Evolutionary conservation across 2,329 filamentous ascomycete genomes (phyloP).

Genomic region (Cladosporium sp.): DNA sequence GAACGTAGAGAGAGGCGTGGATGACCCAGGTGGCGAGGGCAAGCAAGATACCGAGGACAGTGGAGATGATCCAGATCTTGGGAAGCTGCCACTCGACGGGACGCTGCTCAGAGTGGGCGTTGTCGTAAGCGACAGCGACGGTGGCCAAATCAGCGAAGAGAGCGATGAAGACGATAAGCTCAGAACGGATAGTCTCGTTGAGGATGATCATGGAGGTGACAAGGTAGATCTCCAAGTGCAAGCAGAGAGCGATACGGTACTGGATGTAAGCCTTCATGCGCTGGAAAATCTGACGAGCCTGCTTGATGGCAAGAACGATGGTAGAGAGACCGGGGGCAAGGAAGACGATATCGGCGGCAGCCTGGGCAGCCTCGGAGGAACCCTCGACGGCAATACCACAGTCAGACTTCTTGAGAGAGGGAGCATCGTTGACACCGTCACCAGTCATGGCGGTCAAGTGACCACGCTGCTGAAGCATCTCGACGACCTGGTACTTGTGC

Average conservation of each 20-base stretch:
- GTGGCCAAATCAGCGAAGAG: constrained; percentile 79
- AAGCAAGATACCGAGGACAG: constrained; percentile 68
- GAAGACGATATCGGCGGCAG: constrained; percentile 74
- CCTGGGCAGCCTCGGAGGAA: constrained; percentile 71
- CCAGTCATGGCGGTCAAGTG: constrained; percentile 76
- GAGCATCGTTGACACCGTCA: constrained; percentile 74
- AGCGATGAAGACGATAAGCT: constrained; percentile 77
- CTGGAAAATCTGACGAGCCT: constrained; percentile 73
- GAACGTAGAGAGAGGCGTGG: constrained; percentile 69
- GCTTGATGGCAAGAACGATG: constrained; percentile 73
- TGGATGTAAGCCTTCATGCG: constrained; percentile 78
- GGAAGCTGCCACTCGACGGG: constrained; percentile 80
- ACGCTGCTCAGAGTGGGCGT: constrained; percentile 72
- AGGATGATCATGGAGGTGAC: constrained; percentile 78
- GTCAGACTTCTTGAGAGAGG: constrained; percentile 73
- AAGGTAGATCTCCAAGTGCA: constrained; percentile 75
- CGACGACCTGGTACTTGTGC: constrained; percentile 76
- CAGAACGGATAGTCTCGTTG: constrained; percentile 71
- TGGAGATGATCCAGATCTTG: constrained; percentile 78
- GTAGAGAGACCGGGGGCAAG: constrained; percentile 71
- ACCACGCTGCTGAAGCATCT: constrained; percentile 73
- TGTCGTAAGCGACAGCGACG: constrained; percentile 77
- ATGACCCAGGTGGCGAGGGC: constrained; percentile 73
- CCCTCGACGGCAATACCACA: constrained; percentile 75
- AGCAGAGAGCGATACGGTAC: constrained; percentile 74